A percentile compares a stretch with the other conserved stretches of the same genome.
Conservation (phyloP, 139 green algal species). For the Volvox reticuliferus region DNA sequence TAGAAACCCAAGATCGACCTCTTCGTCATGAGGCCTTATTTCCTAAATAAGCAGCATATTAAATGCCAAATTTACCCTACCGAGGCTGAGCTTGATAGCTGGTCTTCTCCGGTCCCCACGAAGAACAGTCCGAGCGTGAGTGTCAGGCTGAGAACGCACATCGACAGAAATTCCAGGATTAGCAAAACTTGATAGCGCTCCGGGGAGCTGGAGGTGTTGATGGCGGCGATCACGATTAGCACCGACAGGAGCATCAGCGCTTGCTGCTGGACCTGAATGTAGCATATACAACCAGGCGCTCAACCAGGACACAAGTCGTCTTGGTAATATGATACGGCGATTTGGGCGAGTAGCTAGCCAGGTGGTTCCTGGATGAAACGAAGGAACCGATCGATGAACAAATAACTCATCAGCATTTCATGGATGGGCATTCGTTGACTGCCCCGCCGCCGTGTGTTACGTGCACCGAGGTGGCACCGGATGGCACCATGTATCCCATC, state of each 20-base stretch:
- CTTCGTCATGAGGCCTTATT: background rate
- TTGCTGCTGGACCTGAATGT: constrained; percentile 26
- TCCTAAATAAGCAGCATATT: background rate
- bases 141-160: constrained; percentile 6
- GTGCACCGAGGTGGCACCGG: too few relatives aligned
- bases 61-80: background rate
- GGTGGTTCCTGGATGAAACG: background rate
- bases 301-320: too few relatives aligned
- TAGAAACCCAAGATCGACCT: background rate
- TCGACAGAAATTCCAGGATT: constrained; percentile 22
- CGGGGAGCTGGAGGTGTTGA: background rate
- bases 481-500: too few relatives aligned
- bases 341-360: background rate
- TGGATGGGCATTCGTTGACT: background rate
- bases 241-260: constrained; percentile 33
- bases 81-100: background rate
- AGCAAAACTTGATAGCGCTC: background rate
- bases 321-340: background rate
- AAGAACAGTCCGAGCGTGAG: constrained; percentile 25
- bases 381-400: background rate
- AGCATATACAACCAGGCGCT: too few relatives aligned
- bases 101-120: background rate
- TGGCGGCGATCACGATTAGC: background rate
- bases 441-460: too few relatives aligned
- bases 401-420: background rate